These are phyloP conservation scores for Echeveria elegans DNA, from an alignment of 164 flowering plant species.

Conservation along the genomic window DNA sequence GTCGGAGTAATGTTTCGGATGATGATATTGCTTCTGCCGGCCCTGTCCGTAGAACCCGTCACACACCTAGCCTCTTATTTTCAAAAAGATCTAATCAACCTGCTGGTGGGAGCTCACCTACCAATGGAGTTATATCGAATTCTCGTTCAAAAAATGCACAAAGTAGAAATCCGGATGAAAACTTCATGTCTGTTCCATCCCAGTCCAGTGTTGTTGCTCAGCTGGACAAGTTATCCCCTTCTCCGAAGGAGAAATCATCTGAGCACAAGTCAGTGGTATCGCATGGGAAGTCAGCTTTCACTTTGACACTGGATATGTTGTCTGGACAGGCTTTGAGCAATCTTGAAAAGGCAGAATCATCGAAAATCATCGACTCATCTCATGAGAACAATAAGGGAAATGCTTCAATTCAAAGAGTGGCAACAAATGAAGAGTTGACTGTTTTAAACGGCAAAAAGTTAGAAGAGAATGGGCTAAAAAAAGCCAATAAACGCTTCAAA, in stretches of 20 bases:
- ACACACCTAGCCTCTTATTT: constrained; percentile 49
- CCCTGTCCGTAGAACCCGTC: constrained; percentile 81
- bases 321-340: background rate
- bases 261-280: constrained; percentile 33
- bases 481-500: constrained; percentile 17
- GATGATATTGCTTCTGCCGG: constrained; percentile 70
- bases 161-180: constrained; percentile 19
- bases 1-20: constrained; percentile 66
- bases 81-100: constrained; percentile 19
- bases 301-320: constrained; percentile 8
- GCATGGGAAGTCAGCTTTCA: constrained; percentile 36
- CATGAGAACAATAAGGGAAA: background rate
- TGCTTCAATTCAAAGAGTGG: constrained; percentile 13
- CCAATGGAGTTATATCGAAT: constrained; percentile 15
- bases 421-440: constrained; percentile 11
- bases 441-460: constrained; percentile 17
- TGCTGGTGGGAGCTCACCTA: background rate
- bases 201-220: constrained; percentile 72
- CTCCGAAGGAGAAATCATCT: constrained; percentile 48
- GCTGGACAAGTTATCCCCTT: constrained; percentile 54
- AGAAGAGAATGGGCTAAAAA: constrained; percentile 8
- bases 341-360: background rate
- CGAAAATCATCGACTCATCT: background rate
- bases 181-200: constrained; percentile 42
- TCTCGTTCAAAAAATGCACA: constrained; percentile 22